Base-by-base conservation (phyloP, 805 yeast species). In the Pichia nanzhaoensis region DNA sequence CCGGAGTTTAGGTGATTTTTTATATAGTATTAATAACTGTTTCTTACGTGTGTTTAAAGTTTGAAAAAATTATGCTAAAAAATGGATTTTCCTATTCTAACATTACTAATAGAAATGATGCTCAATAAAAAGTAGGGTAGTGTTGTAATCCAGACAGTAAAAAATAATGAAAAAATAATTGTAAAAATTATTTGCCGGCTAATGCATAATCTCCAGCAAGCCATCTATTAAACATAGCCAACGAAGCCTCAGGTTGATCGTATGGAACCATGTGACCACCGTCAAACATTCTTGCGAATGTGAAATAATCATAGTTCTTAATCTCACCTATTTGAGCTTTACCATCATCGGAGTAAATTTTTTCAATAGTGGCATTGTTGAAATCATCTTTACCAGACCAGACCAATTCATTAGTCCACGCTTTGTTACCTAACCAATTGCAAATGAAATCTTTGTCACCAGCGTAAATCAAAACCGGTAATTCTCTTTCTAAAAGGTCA, bases 181-280 rank as follows among this genome's bases (percentile, higher is more conserved):
- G 30, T 30, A 30, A 30, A 13, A 30, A 30, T 46, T 57, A 55
- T 19, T 48, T 45, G n/a, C 62, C 55, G 14, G 60, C 63, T 41
- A 66, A 55, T 14, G 62, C 39, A 47, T 63, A 75, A 52, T 71
- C 78, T 34, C 87, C 88, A 36, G 71, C 49, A 24, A 87, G 62
- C 95, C 96, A 87, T 53, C 78, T 69, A 66, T 84, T 80, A 18
- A 84, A 72, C 82, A 87, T 77, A 31, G 77, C 75, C 54, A 81
- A 71, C 2, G 93, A 70, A 52, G 74, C 74, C 54, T 74, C 82
- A 8, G 95, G 95, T 67, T 86, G 91, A 64, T 88, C 91, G 55
- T 73, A 82, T 27, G 95, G 95, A 52, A 87, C 95, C 95, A 88
- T 84, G 64, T 88, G 96, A 10, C 96, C 96, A 33, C 91, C 95